Evolutionary conservation across 768 basidiomycete genomes (phyloP).

Genomic region (Russula lepida): DNA sequence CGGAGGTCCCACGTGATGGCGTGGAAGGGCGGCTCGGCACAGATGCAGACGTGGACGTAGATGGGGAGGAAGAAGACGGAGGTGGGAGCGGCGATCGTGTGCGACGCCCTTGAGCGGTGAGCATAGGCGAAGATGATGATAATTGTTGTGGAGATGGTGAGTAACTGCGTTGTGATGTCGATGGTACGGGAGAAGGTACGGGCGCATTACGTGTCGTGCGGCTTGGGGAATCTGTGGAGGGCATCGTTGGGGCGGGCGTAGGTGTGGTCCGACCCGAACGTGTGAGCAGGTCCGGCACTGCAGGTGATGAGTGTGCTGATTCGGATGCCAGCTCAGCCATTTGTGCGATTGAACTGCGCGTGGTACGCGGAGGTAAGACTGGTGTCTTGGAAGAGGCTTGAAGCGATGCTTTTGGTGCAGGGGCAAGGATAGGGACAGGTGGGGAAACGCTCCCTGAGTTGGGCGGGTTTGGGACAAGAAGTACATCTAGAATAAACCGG

Average conservation of each 20-base stretch:
- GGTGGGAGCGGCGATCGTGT: conserved; percentile 11
- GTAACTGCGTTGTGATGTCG: background rate
- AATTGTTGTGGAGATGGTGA: background rate
- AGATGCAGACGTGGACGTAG: background rate
- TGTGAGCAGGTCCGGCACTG: background rate
- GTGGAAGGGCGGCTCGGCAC: conserved; percentile 7
- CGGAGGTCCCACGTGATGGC: background rate
- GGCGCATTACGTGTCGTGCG: background rate
- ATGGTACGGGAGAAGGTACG: background rate
- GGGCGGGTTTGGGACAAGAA: conserved; percentile 43
- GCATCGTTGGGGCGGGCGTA: background rate
- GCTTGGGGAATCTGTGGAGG: background rate
- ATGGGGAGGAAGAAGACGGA: background rate
- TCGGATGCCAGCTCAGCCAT: background rate
- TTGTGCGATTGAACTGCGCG: conserved; percentile 13
- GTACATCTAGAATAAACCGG: conserved; percentile 77
- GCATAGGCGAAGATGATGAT: background rate
- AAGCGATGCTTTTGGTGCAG: conserved; percentile 25
- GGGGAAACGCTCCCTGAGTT: conserved; percentile 20
- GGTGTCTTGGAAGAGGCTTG: conserved; percentile 22
- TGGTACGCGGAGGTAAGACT: conserved; percentile 26
- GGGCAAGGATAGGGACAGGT: conserved; percentile 23
- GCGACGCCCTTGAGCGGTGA: conserved; percentile 3
- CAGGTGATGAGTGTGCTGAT: conserved; percentile 3
- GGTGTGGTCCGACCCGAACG: background rate